Conservation (phyloP, 208 protist genomes). For the Perkinsela sp. region DNA sequence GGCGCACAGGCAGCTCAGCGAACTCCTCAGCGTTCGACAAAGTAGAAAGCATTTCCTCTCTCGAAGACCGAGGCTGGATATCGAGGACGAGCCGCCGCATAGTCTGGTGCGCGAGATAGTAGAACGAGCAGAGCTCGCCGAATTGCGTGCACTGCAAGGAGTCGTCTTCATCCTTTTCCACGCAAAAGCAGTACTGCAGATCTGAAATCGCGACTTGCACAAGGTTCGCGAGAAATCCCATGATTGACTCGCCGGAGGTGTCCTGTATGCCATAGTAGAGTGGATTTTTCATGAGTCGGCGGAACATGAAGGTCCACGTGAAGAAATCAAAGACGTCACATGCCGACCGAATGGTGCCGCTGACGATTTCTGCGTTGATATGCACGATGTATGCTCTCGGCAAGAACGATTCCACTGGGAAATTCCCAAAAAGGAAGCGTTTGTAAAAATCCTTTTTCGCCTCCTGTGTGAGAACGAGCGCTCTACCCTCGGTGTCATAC, state of each 20-base stretch:
- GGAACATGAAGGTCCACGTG: slow-evolving; percentile 96
- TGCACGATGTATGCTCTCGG: slow-evolving; percentile 80
- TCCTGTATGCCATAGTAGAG: slow-evolving; percentile 91
- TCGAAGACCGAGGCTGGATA: slow-evolving; percentile 19
- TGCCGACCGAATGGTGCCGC: slow-evolving; percentile 67
- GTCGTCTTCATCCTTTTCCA: slow-evolving; percentile 18
- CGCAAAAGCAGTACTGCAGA: slow-evolving; percentile 41
- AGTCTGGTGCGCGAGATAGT: slow-evolving; percentile 87
- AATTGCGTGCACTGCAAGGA: slow-evolving; percentile 54
- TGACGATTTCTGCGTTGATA: slow-evolving; percentile 92
- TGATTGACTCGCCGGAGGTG: slow-evolving; percentile 39
- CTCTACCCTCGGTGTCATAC: slow-evolving; percentile 77
- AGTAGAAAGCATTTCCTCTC: slow-evolving; percentile 37
- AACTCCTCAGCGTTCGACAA: slow-evolving; percentile 81
- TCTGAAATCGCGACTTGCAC: slow-evolving; percentile 44
- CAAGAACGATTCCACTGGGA: slow-evolving; percentile 93
- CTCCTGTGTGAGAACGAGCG: slow-evolving; percentile 85
- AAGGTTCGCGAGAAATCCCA: slow-evolving; percentile 42
- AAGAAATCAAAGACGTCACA: slow-evolving; percentile 91
- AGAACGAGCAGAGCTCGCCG: slow-evolving; percentile 88
- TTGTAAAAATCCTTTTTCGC: slow-evolving; percentile 97
- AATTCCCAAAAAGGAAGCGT: slow-evolving; percentile 96
- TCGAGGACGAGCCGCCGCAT: slow-evolving; percentile 53
- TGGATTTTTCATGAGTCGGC: slow-evolving; percentile 82
- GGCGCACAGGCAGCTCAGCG: slow-evolving; percentile 77